Percentiles rank a stretch among this genome's conserved stretches.
phyloP scores from a whole-genome alignment of 1,139 yeast species.

The Taiozyma sp. region DNA sequence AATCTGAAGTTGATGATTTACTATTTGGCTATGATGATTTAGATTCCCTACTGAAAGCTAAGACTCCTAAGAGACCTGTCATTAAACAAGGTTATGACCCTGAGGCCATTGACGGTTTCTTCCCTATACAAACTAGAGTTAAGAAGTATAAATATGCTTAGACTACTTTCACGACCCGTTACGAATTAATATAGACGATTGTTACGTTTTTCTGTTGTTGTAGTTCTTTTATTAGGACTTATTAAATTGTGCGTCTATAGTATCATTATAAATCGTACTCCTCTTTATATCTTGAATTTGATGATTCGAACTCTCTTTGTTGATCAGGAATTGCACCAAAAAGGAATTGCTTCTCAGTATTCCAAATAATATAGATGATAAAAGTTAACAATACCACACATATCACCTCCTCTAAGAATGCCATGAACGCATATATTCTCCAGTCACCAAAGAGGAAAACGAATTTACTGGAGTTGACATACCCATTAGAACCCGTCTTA shows the following conservation, averaged over 20 bases:
- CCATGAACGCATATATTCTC: background rate
- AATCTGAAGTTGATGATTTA: background rate
- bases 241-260: no score
- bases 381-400: conserved; percentile 1
- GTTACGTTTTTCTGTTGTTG: background rate
- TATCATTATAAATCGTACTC: background rate
- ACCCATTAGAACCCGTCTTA: background rate
- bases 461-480: background rate
- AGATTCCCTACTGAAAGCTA: background rate
- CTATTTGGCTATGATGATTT: background rate
- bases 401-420: conserved; percentile 5
- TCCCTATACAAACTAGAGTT: background rate
- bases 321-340: background rate
- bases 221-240: background rate
- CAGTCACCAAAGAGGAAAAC: background rate
- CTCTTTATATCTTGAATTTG: background rate
- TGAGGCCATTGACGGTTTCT: background rate
- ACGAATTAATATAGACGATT: background rate
- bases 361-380: background rate
- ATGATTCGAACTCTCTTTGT: background rate
- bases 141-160: background rate
- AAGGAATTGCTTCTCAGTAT: background rate
- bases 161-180: background rate
- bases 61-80: background rate
- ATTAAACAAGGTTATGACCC: conserved; percentile 1